These are phyloP conservation scores for Plasmopara viticola DNA, from an alignment of 352 stramenopile genomes.

Conservation along the genomic window DNA sequence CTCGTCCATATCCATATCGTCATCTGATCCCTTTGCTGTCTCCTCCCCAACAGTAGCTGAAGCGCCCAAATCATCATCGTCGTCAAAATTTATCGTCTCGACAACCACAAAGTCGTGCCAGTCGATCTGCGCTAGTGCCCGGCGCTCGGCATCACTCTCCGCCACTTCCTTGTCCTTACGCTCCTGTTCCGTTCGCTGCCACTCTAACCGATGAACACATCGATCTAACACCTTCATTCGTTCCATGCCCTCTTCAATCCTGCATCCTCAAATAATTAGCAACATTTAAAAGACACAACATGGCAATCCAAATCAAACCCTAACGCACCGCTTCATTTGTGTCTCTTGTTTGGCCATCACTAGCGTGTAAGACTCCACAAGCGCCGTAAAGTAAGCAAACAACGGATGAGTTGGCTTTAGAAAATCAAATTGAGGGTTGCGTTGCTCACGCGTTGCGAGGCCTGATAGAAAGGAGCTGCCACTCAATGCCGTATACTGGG, in stretches of 20 bases:
- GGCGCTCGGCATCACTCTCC: constrained; percentile 67
- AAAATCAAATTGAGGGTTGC: constrained; percentile 97
- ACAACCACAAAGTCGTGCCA: constrained; percentile 99
- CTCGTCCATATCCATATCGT: constrained; percentile 88
- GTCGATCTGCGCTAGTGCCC: constrained; percentile 87
- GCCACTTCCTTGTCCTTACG: constrained; percentile 60
- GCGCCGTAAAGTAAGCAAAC: constrained; percentile 97
- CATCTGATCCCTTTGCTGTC: constrained; percentile 50
- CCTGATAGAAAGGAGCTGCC: constrained; percentile 93
- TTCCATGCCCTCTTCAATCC: constrained; percentile 65
- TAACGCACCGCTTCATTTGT: constrained; percentile 54
- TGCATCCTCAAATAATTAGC: constrained; percentile 5
- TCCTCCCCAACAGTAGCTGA: constrained; percentile 20
- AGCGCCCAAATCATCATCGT: constrained; percentile 68
- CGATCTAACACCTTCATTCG: constrained; percentile 83
- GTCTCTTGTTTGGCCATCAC: constrained; percentile 71
- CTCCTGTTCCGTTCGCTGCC: constrained; percentile 68
- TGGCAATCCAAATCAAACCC: neutral
- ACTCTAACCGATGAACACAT: constrained; percentile 82
- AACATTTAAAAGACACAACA: neutral
- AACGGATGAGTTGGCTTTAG: constrained; percentile 95
- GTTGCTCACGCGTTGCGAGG: constrained; percentile 92
- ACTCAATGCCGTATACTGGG: constrained; percentile 96
- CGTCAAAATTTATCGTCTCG: constrained; percentile 96
- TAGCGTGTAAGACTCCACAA: constrained; percentile 95